A percentile compares a stretch with the other conserved stretches of the same genome.
phyloP scores from a whole-genome alignment of 805 yeast genomes.

The Hanseniaspora jakobsenii region DNA sequence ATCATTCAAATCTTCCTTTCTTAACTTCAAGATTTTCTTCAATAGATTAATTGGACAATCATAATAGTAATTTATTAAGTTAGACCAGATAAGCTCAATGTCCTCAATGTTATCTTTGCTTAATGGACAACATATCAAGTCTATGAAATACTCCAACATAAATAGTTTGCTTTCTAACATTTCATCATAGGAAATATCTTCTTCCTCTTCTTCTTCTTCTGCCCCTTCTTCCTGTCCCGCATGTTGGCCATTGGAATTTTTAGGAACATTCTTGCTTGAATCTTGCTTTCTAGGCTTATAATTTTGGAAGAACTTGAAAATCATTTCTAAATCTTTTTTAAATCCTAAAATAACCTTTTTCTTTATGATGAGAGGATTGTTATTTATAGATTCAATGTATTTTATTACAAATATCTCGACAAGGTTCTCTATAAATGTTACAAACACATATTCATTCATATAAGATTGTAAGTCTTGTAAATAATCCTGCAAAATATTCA shows the following conservation, averaged over 20 bases:
- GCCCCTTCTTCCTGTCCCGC: slow-evolving; percentile 26
- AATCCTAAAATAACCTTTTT: slow-evolving; percentile 39
- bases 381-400: slow-evolving; percentile 38
- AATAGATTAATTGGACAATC: slow-evolving; percentile 67
- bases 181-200: slow-evolving; percentile 12
- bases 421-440: slow-evolving; percentile 41
- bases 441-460: slow-evolving; percentile 43
- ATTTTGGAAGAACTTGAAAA: slow-evolving; percentile 42
- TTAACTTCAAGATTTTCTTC: slow-evolving; percentile 43
- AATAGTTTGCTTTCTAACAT: slow-evolving; percentile 31
- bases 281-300: slow-evolving; percentile 30
- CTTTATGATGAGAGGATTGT: slow-evolving; percentile 32
- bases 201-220: slow-evolving; percentile 27
- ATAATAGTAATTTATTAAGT: slow-evolving; percentile 52
- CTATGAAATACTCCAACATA: slow-evolving; percentile 51
- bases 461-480: slow-evolving; percentile 48
- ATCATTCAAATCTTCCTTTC: slow-evolving; percentile 27
- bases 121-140: slow-evolving; percentile 36
- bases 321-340: slow-evolving; percentile 47
- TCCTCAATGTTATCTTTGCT: slow-evolving; percentile 28
- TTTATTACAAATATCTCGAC: slow-evolving; percentile 40
- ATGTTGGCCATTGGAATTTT: too few species aligned
- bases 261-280: too few species aligned
- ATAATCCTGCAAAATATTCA: slow-evolving; percentile 66
- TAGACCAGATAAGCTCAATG: slow-evolving; percentile 46